phyloP scores from a whole-genome alignment of 2,329 filamentous ascomycete species.

The Aspergillus sp. region DNA sequence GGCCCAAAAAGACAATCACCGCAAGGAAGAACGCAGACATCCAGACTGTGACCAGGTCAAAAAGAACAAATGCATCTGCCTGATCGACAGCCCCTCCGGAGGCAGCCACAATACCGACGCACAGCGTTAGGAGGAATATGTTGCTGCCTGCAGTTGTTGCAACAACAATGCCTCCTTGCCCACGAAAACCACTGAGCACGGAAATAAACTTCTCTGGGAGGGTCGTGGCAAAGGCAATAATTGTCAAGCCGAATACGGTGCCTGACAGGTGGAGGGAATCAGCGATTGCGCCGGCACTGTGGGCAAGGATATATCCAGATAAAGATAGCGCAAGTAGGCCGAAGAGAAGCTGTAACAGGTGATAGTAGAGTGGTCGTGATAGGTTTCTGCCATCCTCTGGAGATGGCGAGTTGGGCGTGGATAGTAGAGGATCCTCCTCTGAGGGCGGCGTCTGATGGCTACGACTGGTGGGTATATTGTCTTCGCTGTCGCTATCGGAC shows the following conservation, averaged over 20 bases:
- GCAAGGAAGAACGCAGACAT: slow-evolving; percentile 16
- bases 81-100: background rate
- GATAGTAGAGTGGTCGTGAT: slow-evolving; percentile 33
- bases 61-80: slow-evolving; percentile 20
- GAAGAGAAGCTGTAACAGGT: slow-evolving; percentile 44
- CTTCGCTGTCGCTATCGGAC: slow-evolving; percentile 45
- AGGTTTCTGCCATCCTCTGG: background rate
- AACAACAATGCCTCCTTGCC: slow-evolving; percentile 51
- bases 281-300: slow-evolving; percentile 43
- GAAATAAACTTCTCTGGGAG: slow-evolving; percentile 56
- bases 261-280: slow-evolving; percentile 45
- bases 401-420: background rate
- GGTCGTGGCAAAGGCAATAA: slow-evolving; percentile 54
- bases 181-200: slow-evolving; percentile 48
- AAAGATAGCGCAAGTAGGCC: slow-evolving; percentile 48
- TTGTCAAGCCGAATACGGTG: slow-evolving; percentile 48
- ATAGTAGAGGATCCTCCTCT: background rate
- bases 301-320: slow-evolving; percentile 51
- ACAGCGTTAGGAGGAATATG: slow-evolving; percentile 55
- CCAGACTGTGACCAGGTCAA: slow-evolving; percentile 26
- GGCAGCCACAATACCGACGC: slow-evolving; percentile 37
- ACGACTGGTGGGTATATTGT: slow-evolving; percentile 9
- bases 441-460: background rate
- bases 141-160: slow-evolving; percentile 57
- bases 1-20: slow-evolving; percentile 17